Percentiles rank a stretch among this genome's conserved stretches.
Conservation (phyloP, 441 rosid genomes). For the Erysimum cheiri region DNA sequence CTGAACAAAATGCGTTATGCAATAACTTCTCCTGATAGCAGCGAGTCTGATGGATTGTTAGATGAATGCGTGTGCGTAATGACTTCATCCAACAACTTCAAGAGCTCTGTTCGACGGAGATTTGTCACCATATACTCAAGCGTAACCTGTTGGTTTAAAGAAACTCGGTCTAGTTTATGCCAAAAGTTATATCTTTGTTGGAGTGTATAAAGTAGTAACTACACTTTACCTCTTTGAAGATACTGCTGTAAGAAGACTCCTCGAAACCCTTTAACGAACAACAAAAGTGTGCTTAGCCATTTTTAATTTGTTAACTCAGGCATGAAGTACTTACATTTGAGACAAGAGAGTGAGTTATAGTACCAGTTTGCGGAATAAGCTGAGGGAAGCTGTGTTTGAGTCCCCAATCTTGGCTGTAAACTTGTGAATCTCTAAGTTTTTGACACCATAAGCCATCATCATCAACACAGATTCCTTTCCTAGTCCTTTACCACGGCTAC, state of each 20-base stretch:
- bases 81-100: conserved; percentile 48
- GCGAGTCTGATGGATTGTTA: conserved; percentile 19
- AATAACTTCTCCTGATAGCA: conserved; percentile 33
- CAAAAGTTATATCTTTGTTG: conserved; percentile 21
- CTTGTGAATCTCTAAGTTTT: conserved; percentile 62
- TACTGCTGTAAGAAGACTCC: conserved; percentile 64
- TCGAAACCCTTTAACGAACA: conserved; percentile 65
- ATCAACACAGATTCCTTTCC: conserved; percentile 83
- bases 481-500: conserved; percentile 90
- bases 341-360: neutral
- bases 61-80: conserved; percentile 43
- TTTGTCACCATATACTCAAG: conserved; percentile 64
- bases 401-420: conserved; percentile 88
- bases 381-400: conserved; percentile 73
- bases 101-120: conserved; percentile 61
- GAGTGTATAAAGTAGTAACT: conserved; percentile 5
- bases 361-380: conserved; percentile 79
- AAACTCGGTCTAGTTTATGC: conserved; percentile 15
- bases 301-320: neutral
- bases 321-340: neutral
- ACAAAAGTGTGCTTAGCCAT: neutral
- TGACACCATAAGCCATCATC: conserved; percentile 87
- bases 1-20: conserved; percentile 19
- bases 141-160: conserved; percentile 62
- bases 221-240: conserved; percentile 80